Conservation (phyloP, 177 flowering plant species). For the Vitis hybrid region DNA sequence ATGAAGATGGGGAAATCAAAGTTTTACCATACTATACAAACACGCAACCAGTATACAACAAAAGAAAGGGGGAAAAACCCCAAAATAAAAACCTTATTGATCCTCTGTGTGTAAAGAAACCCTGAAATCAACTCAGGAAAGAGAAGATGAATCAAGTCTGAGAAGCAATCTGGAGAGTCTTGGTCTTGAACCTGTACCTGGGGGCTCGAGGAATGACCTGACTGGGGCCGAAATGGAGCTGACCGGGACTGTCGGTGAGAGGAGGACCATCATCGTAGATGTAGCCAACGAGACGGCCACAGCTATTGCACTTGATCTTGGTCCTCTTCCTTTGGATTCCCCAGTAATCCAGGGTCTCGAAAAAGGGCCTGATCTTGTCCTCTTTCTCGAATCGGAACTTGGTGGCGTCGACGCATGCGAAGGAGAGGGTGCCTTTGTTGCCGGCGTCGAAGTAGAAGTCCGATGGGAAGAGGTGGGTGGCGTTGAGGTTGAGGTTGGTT, state of each 20-base stretch:
- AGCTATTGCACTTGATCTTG: slow-evolving; percentile 70
- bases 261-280: slow-evolving; percentile 96
- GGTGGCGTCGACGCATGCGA: slow-evolving; percentile 56
- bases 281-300: slow-evolving; percentile 67
- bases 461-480: slow-evolving; percentile 61
- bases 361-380: slow-evolving; percentile 86
- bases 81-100: not conserved
- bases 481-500: slow-evolving; percentile 59
- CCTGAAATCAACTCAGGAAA: not conserved
- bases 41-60: too few species aligned
- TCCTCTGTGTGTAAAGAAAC: not conserved
- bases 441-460: slow-evolving; percentile 93
- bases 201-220: slow-evolving; percentile 91
- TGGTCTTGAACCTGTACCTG: slow-evolving; percentile 80
- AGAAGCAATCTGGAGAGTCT: slow-evolving; percentile 51
- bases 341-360: slow-evolving; percentile 94
- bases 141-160: slow-evolving; percentile 27
- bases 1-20: too few species aligned
- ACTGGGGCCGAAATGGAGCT: slow-evolving; percentile 85
- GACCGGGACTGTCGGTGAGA: slow-evolving; percentile 64
- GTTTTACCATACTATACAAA: too few species aligned
- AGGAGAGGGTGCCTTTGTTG: slow-evolving; percentile 82
- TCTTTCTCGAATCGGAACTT: slow-evolving; percentile 77
- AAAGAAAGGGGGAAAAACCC: not conserved
- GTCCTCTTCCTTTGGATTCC: slow-evolving; percentile 84